These are phyloP conservation scores for Hamiltosporidium magnivora DNA, from an alignment of 371 early-diverging fungal genomes.

Conservation along the genomic window DNA sequence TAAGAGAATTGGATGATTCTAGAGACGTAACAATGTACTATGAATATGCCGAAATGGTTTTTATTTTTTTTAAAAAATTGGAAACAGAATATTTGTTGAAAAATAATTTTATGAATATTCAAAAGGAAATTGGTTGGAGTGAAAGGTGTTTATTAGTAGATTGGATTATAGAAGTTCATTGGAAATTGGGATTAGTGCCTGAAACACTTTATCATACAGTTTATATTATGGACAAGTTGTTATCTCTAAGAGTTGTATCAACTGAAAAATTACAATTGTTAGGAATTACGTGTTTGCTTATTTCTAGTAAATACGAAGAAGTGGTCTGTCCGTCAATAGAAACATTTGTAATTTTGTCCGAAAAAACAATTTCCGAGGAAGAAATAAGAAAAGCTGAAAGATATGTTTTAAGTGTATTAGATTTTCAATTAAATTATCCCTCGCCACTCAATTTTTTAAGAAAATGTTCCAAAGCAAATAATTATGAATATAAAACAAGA, in stretches of 20 bases:
- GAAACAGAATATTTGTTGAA: too few relatives aligned
- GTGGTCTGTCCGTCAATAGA: conserved; percentile 12
- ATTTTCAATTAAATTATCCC: conserved; percentile 27
- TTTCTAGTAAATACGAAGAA: conserved; percentile 56
- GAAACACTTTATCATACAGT: conserved; percentile 54
- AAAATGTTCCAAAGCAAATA: conserved; percentile 12
- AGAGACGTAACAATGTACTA: too few relatives aligned
- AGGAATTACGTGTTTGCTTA: conserved; percentile 48
- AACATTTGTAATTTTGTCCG: conserved; percentile 1
- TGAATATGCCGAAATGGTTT: too few relatives aligned
- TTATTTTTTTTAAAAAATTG: too few relatives aligned
- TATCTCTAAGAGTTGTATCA: conserved; percentile 33
- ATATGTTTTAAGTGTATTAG: conserved; percentile 33
- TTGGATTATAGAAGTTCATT: conserved; percentile 53
- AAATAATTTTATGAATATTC: conserved; percentile 32
- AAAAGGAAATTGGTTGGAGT: conserved; percentile 40
- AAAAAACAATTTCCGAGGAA: conserved; percentile 29
- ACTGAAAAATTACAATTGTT: conserved; percentile 50
- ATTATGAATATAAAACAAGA: conserved; percentile 11
- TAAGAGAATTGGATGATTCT: too few relatives aligned
- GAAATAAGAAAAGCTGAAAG: conserved; percentile 35
- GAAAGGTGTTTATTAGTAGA: conserved; percentile 49
- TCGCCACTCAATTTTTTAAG: conserved; percentile 36
- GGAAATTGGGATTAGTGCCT: conserved; percentile 40
- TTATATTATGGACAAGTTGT: conserved; percentile 53